Percentiles rank a stretch among this genome's conserved stretches.
These are phyloP conservation scores for Moricandia moricandioides DNA, from an alignment of 345 rosid species.

Conservation along the genomic window DNA sequence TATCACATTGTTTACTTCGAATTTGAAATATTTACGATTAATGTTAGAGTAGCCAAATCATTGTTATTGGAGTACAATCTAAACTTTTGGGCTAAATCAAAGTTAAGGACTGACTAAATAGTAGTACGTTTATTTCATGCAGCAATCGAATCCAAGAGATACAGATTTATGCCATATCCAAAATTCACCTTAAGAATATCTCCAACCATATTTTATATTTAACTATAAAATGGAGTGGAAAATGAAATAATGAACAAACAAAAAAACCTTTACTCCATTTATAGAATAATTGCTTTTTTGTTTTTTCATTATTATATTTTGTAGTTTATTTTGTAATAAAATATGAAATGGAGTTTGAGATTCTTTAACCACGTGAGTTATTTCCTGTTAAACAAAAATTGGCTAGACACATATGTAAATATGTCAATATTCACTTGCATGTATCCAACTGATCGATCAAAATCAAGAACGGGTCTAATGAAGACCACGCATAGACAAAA, in stretches of 20 bases:
- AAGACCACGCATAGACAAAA: conserved; percentile 13
- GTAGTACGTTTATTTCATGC: neutral
- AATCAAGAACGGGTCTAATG: conserved; percentile 3
- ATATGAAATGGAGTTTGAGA: too few relatives aligned
- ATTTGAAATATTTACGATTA: too few relatives aligned
- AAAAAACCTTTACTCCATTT: too few relatives aligned
- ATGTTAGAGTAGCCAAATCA: neutral
- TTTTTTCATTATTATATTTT: too few relatives aligned
- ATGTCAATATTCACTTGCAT: neutral
- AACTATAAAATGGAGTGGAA: too few relatives aligned
- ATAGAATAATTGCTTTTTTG: too few relatives aligned
- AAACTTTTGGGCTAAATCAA: too few relatives aligned
- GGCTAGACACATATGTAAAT: neutral
- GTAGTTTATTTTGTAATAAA: too few relatives aligned
- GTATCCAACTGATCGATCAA: neutral
- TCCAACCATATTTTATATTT: too few relatives aligned
- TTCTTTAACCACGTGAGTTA: neutral
- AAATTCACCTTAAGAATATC: too few relatives aligned
- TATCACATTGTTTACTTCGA: neutral
- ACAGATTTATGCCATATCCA: neutral
- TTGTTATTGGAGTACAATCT: neutral
- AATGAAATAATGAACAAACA: too few relatives aligned
- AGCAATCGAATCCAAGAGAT: neutral
- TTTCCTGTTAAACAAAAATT: neutral
- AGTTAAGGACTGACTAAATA: too few relatives aligned